These are phyloP conservation scores for Epichloe sp. DNA, from an alignment of 2,329 filamentous ascomycete genomes.

Conservation along the genomic window DNA sequence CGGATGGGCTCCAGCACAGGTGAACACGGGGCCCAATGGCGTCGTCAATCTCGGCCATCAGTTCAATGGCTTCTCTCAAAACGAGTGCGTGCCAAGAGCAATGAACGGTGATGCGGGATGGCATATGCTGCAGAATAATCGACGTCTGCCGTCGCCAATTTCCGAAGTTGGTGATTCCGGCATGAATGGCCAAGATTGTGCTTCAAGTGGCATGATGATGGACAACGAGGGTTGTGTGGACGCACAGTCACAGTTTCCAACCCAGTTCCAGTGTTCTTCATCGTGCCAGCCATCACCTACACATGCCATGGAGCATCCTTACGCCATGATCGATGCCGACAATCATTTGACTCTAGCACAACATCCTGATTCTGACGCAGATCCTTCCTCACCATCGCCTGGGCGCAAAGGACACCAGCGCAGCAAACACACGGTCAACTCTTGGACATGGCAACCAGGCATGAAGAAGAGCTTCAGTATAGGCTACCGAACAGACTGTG, in stretches of 20 bases:
- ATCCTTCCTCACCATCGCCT: slow-evolving; percentile 31
- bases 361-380: slow-evolving; percentile 18
- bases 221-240: slow-evolving; percentile 7
- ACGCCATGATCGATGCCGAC: slow-evolving; percentile 25
- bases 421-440: slow-evolving; percentile 46
- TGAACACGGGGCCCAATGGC: slow-evolving; percentile 21
- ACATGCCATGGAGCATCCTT: slow-evolving; percentile 27
- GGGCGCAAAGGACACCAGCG: slow-evolving; percentile 42
- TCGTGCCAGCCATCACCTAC: slow-evolving; percentile 13
- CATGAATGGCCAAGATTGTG: slow-evolving; percentile 20
- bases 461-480: slow-evolving; percentile 64
- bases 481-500: slow-evolving; percentile 65
- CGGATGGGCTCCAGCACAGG: slow-evolving; percentile 24
- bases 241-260: not conserved
- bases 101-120: slow-evolving; percentile 33
- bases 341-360: slow-evolving; percentile 11
- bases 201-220: slow-evolving; percentile 18
- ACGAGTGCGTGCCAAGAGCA: slow-evolving; percentile 35
- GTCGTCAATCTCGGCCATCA: slow-evolving; percentile 26
- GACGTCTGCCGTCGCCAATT: slow-evolving; percentile 45
- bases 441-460: slow-evolving; percentile 47
- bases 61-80: slow-evolving; percentile 25
- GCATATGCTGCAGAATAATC: slow-evolving; percentile 39
- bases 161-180: slow-evolving; percentile 40
- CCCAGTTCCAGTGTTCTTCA: slow-evolving; percentile 11